Evolutionary conservation across 805 yeast species (phyloP).

Genomic region (Metschnikowia peoriensis): DNA sequence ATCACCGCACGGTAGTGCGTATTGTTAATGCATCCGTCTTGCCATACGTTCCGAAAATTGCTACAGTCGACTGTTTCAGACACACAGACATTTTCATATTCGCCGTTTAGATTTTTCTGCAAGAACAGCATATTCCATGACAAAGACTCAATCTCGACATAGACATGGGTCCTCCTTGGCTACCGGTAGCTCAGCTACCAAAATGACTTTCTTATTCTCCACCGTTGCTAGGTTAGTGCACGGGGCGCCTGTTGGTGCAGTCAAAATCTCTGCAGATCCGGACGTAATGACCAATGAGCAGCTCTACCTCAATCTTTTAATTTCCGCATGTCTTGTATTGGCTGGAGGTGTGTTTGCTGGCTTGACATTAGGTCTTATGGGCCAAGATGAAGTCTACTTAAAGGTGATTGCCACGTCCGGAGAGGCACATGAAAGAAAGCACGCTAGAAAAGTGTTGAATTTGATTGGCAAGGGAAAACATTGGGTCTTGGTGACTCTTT

Average conservation of each 20-base stretch:
- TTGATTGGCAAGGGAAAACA: conserved; percentile 85
- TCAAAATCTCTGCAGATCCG: conserved; percentile 13
- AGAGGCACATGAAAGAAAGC: conserved; percentile 59
- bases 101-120: background rate
- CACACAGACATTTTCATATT: background rate
- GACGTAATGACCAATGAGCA: conserved; percentile 33
- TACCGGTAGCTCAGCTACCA: conserved; percentile 25
- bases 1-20: background rate
- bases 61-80: background rate
- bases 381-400: conserved; percentile 93
- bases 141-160: conserved; percentile 27
- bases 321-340: conserved; percentile 62
- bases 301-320: conserved; percentile 47
- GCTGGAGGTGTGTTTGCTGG: conserved; percentile 93
- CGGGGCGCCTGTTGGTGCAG: conserved; percentile 31
- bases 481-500: conserved; percentile 90
- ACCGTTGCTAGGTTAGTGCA: conserved; percentile 32
- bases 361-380: conserved; percentile 93
- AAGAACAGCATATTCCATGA: conserved; percentile 10
- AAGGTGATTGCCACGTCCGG: conserved; percentile 92
- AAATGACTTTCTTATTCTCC: conserved; percentile 31
- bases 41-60: background rate
- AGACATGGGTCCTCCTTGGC: conserved; percentile 27
- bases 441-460: conserved; percentile 68
- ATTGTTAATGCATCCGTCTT: background rate